phyloP scores from a whole-genome alignment of 176 grass and related monocot genomes.

The Echinochloa phyllopogon region DNA sequence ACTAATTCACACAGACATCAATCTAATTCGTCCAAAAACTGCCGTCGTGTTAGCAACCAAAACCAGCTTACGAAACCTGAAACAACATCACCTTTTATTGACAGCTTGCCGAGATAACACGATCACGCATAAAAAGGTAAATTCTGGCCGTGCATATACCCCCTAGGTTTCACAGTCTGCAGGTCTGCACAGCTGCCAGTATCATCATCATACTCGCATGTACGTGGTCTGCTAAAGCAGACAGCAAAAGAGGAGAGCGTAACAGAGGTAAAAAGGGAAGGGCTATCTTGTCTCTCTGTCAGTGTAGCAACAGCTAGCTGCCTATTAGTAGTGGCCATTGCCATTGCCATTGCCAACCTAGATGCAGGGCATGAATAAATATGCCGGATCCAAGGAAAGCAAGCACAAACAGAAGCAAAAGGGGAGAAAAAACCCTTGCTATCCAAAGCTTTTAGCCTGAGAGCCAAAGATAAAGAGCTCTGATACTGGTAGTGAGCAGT shows the following conservation, averaged over 20 bases:
- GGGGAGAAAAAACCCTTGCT: neutral
- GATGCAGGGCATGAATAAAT: conserved; percentile 1
- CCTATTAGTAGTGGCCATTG: neutral
- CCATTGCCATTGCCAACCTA: neutral
- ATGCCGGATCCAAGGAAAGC: conserved; percentile 46
- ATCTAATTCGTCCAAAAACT: neutral
- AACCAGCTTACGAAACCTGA: neutral
- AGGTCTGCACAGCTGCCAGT: conserved; percentile 19
- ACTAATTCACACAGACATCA: neutral
- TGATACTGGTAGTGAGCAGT: neutral
- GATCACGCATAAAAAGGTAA: conserved; percentile 34
- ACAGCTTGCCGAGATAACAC: conserved; percentile 20
- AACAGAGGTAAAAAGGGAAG: neutral
- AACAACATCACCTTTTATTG: neutral
- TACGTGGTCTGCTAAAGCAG: conserved; percentile 38
- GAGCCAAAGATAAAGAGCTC: conserved; percentile 23
- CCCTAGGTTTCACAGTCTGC: conserved; percentile 8
- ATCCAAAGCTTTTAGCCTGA: conserved; percentile 12
- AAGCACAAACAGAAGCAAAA: conserved; percentile 12
- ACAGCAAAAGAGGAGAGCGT: neutral
- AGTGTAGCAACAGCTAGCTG: conserved; percentile 3
- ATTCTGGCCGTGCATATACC: conserved; percentile 2
- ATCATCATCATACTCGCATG: conserved; percentile 8
- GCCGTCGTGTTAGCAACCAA: too few relatives aligned
- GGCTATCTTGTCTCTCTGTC: conserved; percentile 22